A percentile compares a stretch with the other conserved stretches of the same genome.
Evolutionary conservation across 2,329 filamentous ascomycete species (phyloP).

Genomic region (Helicocarpus griseus): DNA sequence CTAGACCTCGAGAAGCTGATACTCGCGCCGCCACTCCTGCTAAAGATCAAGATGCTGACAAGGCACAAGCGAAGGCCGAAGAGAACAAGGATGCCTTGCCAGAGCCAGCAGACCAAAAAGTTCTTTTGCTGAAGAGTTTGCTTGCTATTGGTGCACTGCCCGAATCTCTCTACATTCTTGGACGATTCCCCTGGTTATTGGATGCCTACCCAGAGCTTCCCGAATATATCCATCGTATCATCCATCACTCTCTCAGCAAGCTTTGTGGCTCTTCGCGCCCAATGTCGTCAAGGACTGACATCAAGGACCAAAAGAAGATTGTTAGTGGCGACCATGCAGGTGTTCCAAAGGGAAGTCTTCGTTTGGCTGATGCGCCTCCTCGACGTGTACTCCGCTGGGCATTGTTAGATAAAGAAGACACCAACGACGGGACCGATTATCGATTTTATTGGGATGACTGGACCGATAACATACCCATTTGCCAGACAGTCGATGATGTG

Average conservation of each 20-base stretch:
- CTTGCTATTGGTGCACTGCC: conserved; percentile 86
- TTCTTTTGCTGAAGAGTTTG: conserved; percentile 70
- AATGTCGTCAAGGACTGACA: conserved; percentile 28
- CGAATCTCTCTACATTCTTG: conserved; percentile 84
- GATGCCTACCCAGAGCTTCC: conserved; percentile 76
- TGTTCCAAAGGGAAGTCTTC: conserved; percentile 59
- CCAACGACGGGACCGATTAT: conserved; percentile 65
- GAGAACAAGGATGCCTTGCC: conserved; percentile 45
- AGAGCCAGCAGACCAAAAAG: conserved; percentile 80
- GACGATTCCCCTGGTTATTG: conserved; percentile 84
- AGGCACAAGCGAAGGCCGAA: conserved; percentile 29
- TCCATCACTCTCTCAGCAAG: conserved; percentile 71
- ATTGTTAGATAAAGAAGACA: conserved; percentile 66
- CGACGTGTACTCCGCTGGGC: conserved; percentile 73
- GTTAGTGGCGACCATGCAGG: conserved; percentile 55
- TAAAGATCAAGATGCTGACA: conserved; percentile 44
- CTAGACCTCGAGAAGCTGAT: conserved; percentile 42
- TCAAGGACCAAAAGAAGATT: conserved; percentile 42
- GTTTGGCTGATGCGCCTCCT: conserved; percentile 48
- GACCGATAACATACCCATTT: conserved; percentile 85
- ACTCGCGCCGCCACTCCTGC: conserved; percentile 44
- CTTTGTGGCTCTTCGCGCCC: conserved; percentile 52
- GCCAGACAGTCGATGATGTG: conserved; percentile 81
- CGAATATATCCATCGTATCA: conserved; percentile 71
- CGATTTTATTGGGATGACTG: conserved; percentile 97